Base-by-base conservation (phyloP, 2,329 filamentous ascomycete genomes). In the Fusarium denticulatum region DNA sequence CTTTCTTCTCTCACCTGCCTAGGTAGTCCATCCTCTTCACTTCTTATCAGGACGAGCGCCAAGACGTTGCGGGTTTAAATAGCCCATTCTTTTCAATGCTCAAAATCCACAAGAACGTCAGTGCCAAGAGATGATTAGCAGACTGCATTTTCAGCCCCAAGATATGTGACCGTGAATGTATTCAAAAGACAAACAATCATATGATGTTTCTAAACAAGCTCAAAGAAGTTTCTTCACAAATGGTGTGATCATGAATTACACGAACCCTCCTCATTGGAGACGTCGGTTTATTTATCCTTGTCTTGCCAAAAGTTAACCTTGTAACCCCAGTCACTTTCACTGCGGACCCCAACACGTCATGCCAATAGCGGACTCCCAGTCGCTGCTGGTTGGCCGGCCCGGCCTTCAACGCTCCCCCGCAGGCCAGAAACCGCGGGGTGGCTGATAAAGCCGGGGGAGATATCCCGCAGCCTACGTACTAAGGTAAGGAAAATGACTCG, bases 341-440 rank as follows among this genome's bases (percentile, higher is more conserved):
- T 67, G 24, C 42, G 45, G 37, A 42, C 67, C 42, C 46, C 42
- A 39, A 68, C 61, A 74, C 71, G 67, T 68, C 70, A 74, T 69
- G 67, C 28, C 42, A 64, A 65, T 56, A 64, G 59, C 58, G 58
- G 58, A 45, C 20, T 67, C 34, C 43, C n/a, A 32, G 52, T 24
- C 37, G 50, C 42, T 20, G 67, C 46, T 73, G 63, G 71, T 56
- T 74, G 71, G 28, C 32, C 64, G 56, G 68, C 45, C 45, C 59
- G 39, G 59, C 40, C 43, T 59, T n/a, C 60, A 49, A 47, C 47
- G 37, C 42, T 72, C 55, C 69, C 71, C 72, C 69, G 58, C 68
- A 70, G 45, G 52, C 55, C 49, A 43, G 53, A 64, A 67, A 75
- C 75, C 61, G 76, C 73, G 75, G 75, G 75, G 73, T 74, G 67